A percentile compares a stretch with the other conserved stretches of the same genome.
These are phyloP conservation scores for Fragilaria radians DNA, from an alignment of 108 stramenopile genomes.

Conservation along the genomic window DNA sequence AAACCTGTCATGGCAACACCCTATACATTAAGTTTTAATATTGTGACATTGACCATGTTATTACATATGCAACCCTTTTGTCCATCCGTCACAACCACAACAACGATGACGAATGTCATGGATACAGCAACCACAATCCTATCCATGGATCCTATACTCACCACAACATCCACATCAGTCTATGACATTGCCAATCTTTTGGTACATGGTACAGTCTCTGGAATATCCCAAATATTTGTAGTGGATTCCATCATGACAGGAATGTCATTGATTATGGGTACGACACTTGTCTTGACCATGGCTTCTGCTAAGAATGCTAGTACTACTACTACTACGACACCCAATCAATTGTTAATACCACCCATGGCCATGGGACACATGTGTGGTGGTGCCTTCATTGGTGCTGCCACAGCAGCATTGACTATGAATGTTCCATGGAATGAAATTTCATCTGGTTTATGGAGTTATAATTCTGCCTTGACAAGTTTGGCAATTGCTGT, in stretches of 20 bases:
- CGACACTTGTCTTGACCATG: slow-evolving; percentile 29
- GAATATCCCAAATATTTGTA: slow-evolving; percentile 83
- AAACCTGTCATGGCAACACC: slow-evolving; percentile 33
- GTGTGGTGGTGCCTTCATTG: slow-evolving; percentile 45
- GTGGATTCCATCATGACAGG: slow-evolving; percentile 60
- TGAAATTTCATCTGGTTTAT: slow-evolving; percentile 60
- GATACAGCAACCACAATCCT: neutral
- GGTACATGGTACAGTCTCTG: slow-evolving; percentile 37
- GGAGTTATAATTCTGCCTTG: slow-evolving; percentile 67
- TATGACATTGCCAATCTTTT: slow-evolving; percentile 6
- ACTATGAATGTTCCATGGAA: slow-evolving; percentile 22
- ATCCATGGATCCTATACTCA: no score
- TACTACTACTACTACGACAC: no score
- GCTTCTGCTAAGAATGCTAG: no score
- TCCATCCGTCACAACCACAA: neutral
- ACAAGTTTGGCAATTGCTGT: slow-evolving; percentile 72
- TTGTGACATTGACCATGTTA: slow-evolving; percentile 54
- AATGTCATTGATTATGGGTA: slow-evolving; percentile 29
- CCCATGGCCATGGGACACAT: slow-evolving; percentile 66
- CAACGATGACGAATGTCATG: slow-evolving; percentile 7
- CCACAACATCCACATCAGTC: no score
- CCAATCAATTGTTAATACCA: no score
- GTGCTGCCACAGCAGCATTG: slow-evolving; percentile 30
- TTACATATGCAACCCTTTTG: slow-evolving; percentile 43
- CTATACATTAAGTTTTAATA: slow-evolving; percentile 74